These are phyloP conservation scores for Debaryomyces robertsiae DNA, from an alignment of 1,139 yeast species.

Conservation along the genomic window DNA sequence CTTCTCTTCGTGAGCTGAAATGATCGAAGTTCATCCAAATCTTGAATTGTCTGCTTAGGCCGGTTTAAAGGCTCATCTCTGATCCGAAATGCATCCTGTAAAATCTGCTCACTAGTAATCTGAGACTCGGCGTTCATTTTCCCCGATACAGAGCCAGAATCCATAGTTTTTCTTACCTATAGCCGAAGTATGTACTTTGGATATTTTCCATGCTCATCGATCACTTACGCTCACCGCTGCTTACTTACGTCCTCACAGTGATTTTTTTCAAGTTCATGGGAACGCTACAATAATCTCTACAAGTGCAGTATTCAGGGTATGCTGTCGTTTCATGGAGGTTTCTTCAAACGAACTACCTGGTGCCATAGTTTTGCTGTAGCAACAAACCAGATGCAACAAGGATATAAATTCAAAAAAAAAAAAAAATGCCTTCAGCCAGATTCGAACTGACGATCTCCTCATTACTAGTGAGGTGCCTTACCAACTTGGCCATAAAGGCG, in stretches of 20 bases:
- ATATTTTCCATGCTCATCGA: constrained; percentile 2
- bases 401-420: no score
- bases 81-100: constrained; percentile 38
- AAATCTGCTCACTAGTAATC: constrained; percentile 42
- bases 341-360: no score
- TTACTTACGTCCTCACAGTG: background rate
- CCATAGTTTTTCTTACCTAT: background rate
- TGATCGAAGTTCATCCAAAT: constrained; percentile 77
- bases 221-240: constrained; percentile 5
- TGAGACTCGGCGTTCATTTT: constrained; percentile 15
- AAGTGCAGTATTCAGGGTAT: background rate
- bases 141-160: constrained; percentile 5
- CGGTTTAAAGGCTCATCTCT: constrained; percentile 39
- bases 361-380: no score
- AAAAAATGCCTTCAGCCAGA: constrained; percentile 71
- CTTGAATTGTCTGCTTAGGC: constrained; percentile 61
- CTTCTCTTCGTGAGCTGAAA: constrained; percentile 73
- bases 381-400: no score
- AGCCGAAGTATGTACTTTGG: background rate
- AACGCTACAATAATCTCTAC: background rate
- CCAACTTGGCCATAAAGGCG: constrained; percentile 77
- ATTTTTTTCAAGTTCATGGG: background rate
- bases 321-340: background rate
- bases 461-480: constrained; percentile 90
- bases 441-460: constrained; percentile 88